Base-by-base conservation (phyloP, 345 rosid genomes). In the Zanthoxylum bungeanum region DNA sequence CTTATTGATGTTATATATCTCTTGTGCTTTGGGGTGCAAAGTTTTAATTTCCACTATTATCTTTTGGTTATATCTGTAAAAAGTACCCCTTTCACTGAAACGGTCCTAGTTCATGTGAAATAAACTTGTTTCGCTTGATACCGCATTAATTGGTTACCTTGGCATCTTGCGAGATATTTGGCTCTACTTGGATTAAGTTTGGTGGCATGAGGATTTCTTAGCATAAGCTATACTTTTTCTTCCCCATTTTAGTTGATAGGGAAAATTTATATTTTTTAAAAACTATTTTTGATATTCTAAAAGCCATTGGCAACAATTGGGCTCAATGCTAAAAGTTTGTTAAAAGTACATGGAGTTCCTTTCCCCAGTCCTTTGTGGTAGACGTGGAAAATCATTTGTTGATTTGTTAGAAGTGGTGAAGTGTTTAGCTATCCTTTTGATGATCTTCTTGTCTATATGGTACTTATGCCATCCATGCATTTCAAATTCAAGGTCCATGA, bases 401-500 rank as follows among this genome's bases (percentile, higher is more conserved):
- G 47, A 60, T 9, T 60, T 60, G 14, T 30, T 17, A 44, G 55
- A 27, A 27, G 24, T 44, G 39, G 22, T 31, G 11, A 36, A 50
- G 39, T 46, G 27, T 47, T n/a, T 30, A 25, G 22, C 37, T 53
- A 51, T 34, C 61, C 61, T 27, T 66, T 53, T 25, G 19, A 9
- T 68, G 61, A 17, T 68, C 22, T 24, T 53, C 11, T 4, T 36
- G 34, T 4, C 12, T 4, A 19, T 8, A n/a, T n/a, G n/a, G n/a
- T n/a, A n/a, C n/a, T n/a, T n/a, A n/a, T n/a, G n/a, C n/a, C n/a
- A n/a, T n/a, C n/a, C n/a, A n/a, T n/a, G 68, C 68, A 46, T 42
- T 14, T 46, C 40, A 30, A 65, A 40, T 68, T 52, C 42, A 67
- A 14, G 47, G 50, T 53, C 51, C 60, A 46, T 36, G 64, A 34